A percentile compares a stretch with the other conserved stretches of the same genome.
Evolutionary conservation across 257 asterid species (phyloP).

Genomic region (Marsdenia floribunda): DNA sequence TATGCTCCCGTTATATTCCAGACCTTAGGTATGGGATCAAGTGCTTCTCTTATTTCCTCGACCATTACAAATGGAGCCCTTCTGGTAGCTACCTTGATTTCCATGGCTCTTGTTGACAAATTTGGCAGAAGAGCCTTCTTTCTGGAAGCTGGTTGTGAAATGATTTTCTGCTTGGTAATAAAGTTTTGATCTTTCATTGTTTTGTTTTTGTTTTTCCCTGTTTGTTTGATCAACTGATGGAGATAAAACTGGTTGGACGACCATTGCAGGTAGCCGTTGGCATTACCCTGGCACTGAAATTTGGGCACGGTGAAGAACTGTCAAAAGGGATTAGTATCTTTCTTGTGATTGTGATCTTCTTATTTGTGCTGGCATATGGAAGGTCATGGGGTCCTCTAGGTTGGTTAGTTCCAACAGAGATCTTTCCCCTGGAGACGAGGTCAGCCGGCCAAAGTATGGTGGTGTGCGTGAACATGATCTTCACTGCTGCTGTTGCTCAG

Average conservation of each 20-base stretch:
- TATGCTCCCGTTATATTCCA: slow-evolving; percentile 76
- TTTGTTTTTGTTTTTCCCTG: too few species aligned
- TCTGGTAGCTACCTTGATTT: slow-evolving; percentile 59
- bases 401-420: slow-evolving; percentile 84
- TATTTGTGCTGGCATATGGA: slow-evolving; percentile 64
- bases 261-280: slow-evolving; percentile 52
- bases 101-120: slow-evolving; percentile 72
- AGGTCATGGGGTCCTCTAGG: slow-evolving; percentile 88
- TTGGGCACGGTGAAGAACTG: slow-evolving; percentile 57
- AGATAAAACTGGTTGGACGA: too few species aligned
- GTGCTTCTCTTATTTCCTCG: slow-evolving; percentile 52
- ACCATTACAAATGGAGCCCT: slow-evolving; percentile 54
- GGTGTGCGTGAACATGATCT: slow-evolving; percentile 80
- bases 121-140: slow-evolving; percentile 73
- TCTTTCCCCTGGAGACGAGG: slow-evolving; percentile 78
- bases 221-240: too few species aligned
- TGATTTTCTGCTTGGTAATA: slow-evolving; percentile 55
- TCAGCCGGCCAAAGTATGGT: slow-evolving; percentile 88
- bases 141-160: slow-evolving; percentile 72
- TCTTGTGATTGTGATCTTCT: slow-evolving; percentile 53
- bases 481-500: slow-evolving; percentile 83
- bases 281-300: slow-evolving; percentile 55
- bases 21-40: slow-evolving; percentile 71
- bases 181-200: too few species aligned
- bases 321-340: slow-evolving; percentile 42